phyloP scores from a whole-genome alignment of 176 grass and related monocot species.

The Areca catechu region DNA sequence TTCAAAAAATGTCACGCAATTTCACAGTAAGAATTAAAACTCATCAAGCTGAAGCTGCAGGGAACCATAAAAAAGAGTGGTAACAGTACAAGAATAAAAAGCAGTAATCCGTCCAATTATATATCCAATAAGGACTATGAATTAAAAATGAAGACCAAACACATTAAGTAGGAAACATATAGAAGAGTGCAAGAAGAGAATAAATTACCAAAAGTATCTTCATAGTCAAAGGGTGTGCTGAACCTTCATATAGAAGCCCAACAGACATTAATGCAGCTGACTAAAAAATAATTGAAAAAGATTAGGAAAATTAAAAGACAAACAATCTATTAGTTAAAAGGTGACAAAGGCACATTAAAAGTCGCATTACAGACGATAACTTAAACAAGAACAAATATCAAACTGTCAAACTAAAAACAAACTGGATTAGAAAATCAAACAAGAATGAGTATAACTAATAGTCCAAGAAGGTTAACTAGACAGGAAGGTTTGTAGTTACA shows the following conservation, averaged over 20 bases:
- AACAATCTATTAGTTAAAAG: conserved; percentile 5
- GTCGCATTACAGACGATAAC: neutral
- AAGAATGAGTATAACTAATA: neutral
- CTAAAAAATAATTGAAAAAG: conserved; percentile 27
- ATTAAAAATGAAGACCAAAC: too few species aligned
- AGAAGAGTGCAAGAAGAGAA: neutral
- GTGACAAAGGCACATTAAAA: neutral
- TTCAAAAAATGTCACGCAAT: too few species aligned
- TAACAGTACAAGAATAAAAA: too few species aligned
- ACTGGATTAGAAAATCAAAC: conserved; percentile 1
- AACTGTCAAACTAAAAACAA: too few species aligned
- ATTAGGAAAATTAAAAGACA: conserved; percentile 4
- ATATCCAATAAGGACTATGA: too few species aligned
- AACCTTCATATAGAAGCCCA: conserved; percentile 92
- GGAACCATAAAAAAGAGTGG: too few species aligned
- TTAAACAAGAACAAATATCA: neutral
- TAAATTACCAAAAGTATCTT: conserved; percentile 83
- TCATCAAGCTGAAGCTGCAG: too few species aligned
- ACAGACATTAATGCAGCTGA: conserved; percentile 86
- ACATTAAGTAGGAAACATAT: too few species aligned
- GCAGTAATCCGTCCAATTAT: too few species aligned
- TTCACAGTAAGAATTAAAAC: too few species aligned
- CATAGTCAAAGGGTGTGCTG: conserved; percentile 93
- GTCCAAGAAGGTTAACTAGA: too few species aligned
- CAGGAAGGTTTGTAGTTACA: too few species aligned